Base-by-base conservation (phyloP, 345 rosid genomes). In the Turritis glabra region DNA sequence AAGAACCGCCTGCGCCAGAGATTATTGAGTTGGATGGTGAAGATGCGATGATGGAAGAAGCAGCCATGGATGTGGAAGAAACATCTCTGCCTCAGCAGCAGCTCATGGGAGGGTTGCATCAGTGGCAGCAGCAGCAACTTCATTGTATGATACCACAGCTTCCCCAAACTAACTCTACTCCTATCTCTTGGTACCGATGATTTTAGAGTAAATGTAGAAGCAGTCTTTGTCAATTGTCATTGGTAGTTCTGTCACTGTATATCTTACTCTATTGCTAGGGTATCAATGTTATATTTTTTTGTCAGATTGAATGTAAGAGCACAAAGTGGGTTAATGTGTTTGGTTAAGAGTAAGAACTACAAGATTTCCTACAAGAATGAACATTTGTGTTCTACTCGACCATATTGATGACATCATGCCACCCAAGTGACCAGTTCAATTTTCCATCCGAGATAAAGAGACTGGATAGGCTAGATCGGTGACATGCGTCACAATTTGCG, bases 101-200 rank as follows among this genome's bases (percentile, higher is more conserved):
- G 76, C 14, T 48, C 63, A 10, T 14, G 38, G 80, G 79, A 25
- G 67, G 82, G 9, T 58, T 77, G 9, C 80, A 69, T 35, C 62
- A 55, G 38, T 55, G 60, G 60, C 88, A 79, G 19, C 79, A 84
- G 84, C 87, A 79, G 35, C 88, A 84, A 55, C 88, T 78, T 23
- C 90, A 88, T 55, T 90, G 93, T 80, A 48, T 85, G 85, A 71
- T 83, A 4, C 88, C 88, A 10, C 83, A 80, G 13, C 69, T 76
- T 23, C 84, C 91, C 19, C 82, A 64, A 12, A 74, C 71, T 32
- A 72, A 66, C 12, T 74, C 86, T 11, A 64, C 87, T 32, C 90
- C 93, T 12, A 77, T 90, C 8, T 60, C 87, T 8, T 90, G 91
- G 93, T 83, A 52, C 40, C 79, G 35, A 19, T 89, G 71, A 67